phyloP scores from a whole-genome alignment of 2,329 filamentous ascomycete species.

The Chaetomiaceae sp. region DNA sequence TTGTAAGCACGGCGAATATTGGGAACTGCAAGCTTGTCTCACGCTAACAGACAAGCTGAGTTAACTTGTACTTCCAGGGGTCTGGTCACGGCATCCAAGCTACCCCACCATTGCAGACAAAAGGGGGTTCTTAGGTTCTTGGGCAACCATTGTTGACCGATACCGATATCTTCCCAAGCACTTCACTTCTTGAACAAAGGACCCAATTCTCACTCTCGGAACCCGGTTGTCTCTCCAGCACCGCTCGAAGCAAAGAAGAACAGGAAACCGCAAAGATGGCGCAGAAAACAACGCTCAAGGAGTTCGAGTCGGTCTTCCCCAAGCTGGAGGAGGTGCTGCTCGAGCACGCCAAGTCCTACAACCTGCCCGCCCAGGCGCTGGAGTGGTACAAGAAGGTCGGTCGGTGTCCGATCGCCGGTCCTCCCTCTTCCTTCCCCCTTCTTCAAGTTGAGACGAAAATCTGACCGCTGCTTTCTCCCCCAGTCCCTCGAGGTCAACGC shows the following conservation, averaged over 20 bases:
- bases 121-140: too few species aligned
- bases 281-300: constrained; percentile 70
- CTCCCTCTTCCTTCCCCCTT: too few species aligned
- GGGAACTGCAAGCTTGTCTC: too few species aligned
- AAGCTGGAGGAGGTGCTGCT: constrained; percentile 78
- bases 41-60: too few species aligned
- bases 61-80: too few species aligned
- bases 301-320: constrained; percentile 89
- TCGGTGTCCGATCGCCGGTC: neutral
- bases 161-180: too few species aligned
- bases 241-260: neutral
- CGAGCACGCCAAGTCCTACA: constrained; percentile 74
- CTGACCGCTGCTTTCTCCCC: neutral
- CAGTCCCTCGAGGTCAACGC: constrained; percentile 83
- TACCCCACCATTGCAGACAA: too few species aligned
- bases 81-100: too few species aligned
- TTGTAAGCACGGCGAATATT: too few species aligned
- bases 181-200: too few species aligned
- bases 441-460: neutral
- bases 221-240: neutral
- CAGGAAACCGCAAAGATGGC: constrained; percentile 43
- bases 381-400: constrained; percentile 82
- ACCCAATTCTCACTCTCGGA: neutral
- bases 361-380: constrained; percentile 73
- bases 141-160: too few species aligned